phyloP scores from a whole-genome alignment of 2,329 filamentous ascomycete species.

The Aspergillus chevalieri region DNA sequence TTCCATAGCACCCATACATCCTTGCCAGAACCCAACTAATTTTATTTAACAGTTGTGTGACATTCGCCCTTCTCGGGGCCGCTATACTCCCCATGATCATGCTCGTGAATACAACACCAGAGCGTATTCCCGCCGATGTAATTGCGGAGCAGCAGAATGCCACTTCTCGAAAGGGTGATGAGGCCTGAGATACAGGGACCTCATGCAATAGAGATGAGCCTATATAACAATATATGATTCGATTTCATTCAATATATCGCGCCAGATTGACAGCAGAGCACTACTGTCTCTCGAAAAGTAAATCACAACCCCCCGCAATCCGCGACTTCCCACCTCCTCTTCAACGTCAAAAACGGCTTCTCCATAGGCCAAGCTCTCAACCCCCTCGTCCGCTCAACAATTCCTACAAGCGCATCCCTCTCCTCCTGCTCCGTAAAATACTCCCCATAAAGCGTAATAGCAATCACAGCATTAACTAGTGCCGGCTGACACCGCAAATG shows the following conservation, averaged over 20 bases:
- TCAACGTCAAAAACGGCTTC: background rate
- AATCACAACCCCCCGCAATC: background rate
- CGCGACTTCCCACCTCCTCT: background rate
- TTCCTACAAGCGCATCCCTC: slow-evolving; percentile 10
- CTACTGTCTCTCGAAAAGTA: background rate
- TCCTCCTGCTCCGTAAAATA: slow-evolving; percentile 13
- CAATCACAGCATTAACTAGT: slow-evolving; percentile 16
- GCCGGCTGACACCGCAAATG: slow-evolving; percentile 12
- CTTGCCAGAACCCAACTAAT: background rate
- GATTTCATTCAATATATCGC: background rate
- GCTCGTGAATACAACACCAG: slow-evolving; percentile 36
- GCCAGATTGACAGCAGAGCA: too few species aligned
- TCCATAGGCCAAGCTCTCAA: background rate
- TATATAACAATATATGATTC: background rate
- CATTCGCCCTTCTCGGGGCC: slow-evolving; percentile 33
- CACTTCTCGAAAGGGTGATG: background rate
- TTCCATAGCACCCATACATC: background rate
- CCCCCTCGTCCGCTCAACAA: slow-evolving; percentile 8
- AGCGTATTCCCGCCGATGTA: slow-evolving; percentile 36
- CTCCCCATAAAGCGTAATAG: slow-evolving; percentile 14
- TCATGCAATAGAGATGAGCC: background rate
- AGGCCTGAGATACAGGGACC: background rate
- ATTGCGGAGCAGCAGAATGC: slow-evolving; percentile 28
- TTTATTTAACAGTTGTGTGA: slow-evolving; percentile 28
- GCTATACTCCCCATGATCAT: slow-evolving; percentile 33